Conservation (phyloP, 345 rosid genomes). For the Eucalyptus pauciflora region DNA sequence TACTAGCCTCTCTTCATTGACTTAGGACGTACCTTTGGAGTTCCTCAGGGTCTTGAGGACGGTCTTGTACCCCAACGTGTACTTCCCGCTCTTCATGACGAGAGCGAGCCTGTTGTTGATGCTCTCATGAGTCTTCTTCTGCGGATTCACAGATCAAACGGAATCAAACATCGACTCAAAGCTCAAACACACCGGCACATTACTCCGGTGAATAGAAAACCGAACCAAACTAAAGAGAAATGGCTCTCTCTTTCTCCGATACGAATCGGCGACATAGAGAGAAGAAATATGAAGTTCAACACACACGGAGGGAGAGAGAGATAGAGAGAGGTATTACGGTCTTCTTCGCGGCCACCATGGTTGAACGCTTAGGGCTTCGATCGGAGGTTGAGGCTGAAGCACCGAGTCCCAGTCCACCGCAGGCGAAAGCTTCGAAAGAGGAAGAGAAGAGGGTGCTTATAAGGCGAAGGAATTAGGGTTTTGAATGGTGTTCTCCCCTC, state of each 20-base stretch:
- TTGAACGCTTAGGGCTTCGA: background rate
- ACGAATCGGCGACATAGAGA: background rate
- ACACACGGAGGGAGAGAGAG: background rate
- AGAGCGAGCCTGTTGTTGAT: conserved; percentile 47
- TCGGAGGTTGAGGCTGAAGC: background rate
- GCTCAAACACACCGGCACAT: background rate
- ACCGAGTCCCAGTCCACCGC: background rate
- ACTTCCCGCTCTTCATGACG: conserved; percentile 54
- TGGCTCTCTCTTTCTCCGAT: background rate
- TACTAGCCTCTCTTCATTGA: background rate
- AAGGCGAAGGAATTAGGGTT: background rate
- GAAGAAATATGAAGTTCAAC: background rate
- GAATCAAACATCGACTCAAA: background rate
- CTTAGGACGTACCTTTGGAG: conserved; percentile 23
- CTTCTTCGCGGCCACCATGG: conserved; percentile 18
- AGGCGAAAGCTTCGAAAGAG: background rate
- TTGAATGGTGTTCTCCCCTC: background rate
- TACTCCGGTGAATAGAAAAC: background rate
- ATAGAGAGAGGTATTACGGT: background rate
- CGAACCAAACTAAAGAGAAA: background rate
- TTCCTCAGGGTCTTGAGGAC: conserved; percentile 35
- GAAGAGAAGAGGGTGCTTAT: background rate
- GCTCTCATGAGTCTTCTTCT: conserved; percentile 62
- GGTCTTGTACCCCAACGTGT: conserved; percentile 44
- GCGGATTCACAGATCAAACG: background rate